phyloP scores from a whole-genome alignment of 306 rosid genomes.

The Cucumis hystrix region DNA sequence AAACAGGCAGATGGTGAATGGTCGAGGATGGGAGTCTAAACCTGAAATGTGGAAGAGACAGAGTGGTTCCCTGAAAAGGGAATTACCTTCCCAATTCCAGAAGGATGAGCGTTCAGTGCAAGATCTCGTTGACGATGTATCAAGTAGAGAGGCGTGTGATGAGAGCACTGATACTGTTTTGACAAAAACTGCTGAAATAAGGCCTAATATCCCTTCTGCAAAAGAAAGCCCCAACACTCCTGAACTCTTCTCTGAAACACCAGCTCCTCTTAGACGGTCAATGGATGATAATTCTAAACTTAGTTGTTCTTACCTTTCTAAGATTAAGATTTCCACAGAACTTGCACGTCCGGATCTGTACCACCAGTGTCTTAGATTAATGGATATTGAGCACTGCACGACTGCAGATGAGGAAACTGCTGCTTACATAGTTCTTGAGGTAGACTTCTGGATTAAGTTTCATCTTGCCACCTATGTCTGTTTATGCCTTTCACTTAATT shows the following conservation, averaged over 20 bases:
- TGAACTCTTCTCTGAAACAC: slow-evolving; percentile 24
- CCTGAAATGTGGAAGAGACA: slow-evolving; percentile 82
- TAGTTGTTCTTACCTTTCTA: slow-evolving; percentile 68
- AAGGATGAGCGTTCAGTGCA: slow-evolving; percentile 43
- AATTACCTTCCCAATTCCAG: slow-evolving; percentile 52
- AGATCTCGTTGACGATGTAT: slow-evolving; percentile 35
- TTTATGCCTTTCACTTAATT: not conserved
- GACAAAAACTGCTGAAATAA: slow-evolving; percentile 42
- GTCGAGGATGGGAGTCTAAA: slow-evolving; percentile 79
- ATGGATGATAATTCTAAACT: slow-evolving; percentile 32
- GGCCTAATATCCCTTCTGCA: slow-evolving; percentile 32
- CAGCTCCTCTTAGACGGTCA: slow-evolving; percentile 20
- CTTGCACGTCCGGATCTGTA: slow-evolving; percentile 54
- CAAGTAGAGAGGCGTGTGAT: slow-evolving; percentile 43
- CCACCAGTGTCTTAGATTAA: slow-evolving; percentile 44
- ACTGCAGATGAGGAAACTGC: slow-evolving; percentile 31
- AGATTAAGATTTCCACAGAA: slow-evolving; percentile 72
- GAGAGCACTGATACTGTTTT: slow-evolving; percentile 23
- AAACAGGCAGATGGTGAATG: slow-evolving; percentile 60
- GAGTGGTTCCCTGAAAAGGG: slow-evolving; percentile 56
- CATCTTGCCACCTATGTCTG: not conserved
- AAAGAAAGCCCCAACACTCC: slow-evolving; percentile 37
- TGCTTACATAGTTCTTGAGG: slow-evolving; percentile 40
- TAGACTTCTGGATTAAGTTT: slow-evolving; percentile 16
- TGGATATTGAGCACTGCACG: slow-evolving; percentile 30